These are phyloP conservation scores for Phytophthora uliginosa DNA, from an alignment of 352 stramenopile genomes.

Conservation along the genomic window DNA sequence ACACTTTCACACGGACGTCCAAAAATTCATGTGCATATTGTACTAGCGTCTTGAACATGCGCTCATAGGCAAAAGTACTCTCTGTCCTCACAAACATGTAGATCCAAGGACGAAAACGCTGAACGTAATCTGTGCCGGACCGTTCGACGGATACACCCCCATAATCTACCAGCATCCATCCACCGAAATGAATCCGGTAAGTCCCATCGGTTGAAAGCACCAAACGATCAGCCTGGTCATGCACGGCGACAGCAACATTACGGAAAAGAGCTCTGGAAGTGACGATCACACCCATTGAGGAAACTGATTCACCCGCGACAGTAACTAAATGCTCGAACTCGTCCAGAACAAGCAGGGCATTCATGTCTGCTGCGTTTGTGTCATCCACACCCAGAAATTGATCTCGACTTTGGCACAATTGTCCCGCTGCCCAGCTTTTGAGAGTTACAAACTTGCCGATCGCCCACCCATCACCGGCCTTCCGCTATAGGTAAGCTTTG, in stretches of 20 bases:
- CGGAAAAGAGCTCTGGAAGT: constrained; percentile 7
- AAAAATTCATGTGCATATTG: background rate
- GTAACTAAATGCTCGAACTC: constrained; percentile 9
- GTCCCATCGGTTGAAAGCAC: constrained; percentile 9
- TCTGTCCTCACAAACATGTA: constrained; percentile 18
- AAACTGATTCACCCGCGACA: background rate
- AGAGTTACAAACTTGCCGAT: constrained; percentile 10
- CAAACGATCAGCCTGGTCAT: background rate
- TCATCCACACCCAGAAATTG: background rate
- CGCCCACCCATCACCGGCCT: constrained; percentile 4
- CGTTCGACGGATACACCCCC: constrained; percentile 3
- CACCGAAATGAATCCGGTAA: constrained; percentile 12
- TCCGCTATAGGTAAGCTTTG: constrained; percentile 4
- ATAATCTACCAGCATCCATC: constrained; percentile 13
- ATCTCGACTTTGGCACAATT: constrained; percentile 6
- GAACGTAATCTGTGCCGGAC: background rate
- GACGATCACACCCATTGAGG: background rate
- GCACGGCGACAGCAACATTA: background rate
- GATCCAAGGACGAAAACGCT: constrained; percentile 16
- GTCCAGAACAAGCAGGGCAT: constrained; percentile 7
- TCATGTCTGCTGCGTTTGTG: constrained; percentile 1
- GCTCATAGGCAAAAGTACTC: constrained; percentile 4
- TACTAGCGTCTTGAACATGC: background rate
- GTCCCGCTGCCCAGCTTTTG: background rate
- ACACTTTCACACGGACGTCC: background rate